Conservation (phyloP, 75 land plant species). For the Cryptomeria japonica region DNA sequence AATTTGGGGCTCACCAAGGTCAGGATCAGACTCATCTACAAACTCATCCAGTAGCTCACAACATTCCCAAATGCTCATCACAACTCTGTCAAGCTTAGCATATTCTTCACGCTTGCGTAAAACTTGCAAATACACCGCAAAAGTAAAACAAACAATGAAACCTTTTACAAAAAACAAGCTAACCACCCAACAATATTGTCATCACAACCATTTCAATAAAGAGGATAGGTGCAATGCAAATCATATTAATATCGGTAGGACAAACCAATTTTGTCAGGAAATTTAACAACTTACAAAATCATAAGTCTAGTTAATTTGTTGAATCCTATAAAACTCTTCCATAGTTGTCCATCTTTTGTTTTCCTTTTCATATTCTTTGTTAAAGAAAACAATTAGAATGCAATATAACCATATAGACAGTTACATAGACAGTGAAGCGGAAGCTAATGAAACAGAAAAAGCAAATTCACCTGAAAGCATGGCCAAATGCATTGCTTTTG, state of each 20-base stretch:
- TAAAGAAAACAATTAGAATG: not conserved
- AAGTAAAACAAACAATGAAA: not conserved
- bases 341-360: constrained; percentile 51
- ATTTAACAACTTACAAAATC: constrained; percentile 43
- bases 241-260: too few relatives aligned
- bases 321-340: constrained; percentile 61
- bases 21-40: constrained; percentile 84
- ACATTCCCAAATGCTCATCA: constrained; percentile 91
- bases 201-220: not conserved
- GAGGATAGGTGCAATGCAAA: not conserved
- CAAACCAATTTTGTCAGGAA: not conserved
- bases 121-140: constrained; percentile 59
- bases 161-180: too few relatives aligned
- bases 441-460: not conserved
- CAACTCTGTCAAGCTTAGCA: constrained; percentile 45
- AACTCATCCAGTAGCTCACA: constrained; percentile 75
- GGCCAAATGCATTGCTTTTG: constrained; percentile 55
- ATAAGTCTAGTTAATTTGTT: constrained; percentile 66
- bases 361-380: constrained; percentile 60
- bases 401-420: not conserved
- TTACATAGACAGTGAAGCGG: not conserved
- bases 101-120: constrained; percentile 64
- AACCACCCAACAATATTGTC: constrained; percentile 2
- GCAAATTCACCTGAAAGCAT: constrained; percentile 49
- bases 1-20: constrained; percentile 87